A percentile compares a stretch with the other conserved stretches of the same genome.
Evolutionary conservation across 495 filamentous ascomycete species (phyloP).

Genomic region (Daldinia concentrica): DNA sequence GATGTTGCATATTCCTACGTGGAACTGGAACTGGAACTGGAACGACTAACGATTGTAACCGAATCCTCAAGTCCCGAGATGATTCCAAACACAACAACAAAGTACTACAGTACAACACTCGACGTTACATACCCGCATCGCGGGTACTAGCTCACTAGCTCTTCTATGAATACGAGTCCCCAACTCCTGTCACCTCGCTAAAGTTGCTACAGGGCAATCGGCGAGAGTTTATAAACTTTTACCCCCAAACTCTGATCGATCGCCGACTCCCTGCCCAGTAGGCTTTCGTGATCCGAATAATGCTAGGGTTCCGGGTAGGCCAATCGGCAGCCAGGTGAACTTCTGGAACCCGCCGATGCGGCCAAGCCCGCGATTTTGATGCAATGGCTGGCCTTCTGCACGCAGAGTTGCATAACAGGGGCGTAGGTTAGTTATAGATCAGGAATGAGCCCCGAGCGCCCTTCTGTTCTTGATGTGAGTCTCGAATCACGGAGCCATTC

Average conservation of each 20-base stretch:
- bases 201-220: constrained; percentile 20
- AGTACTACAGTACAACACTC: constrained; percentile 7
- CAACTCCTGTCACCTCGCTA: constrained; percentile 32
- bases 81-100: constrained; percentile 32
- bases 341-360: constrained; percentile 45
- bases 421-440: constrained; percentile 35
- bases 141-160: not conserved
- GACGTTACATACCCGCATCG: constrained; percentile 10
- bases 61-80: constrained; percentile 35
- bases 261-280: constrained; percentile 38
- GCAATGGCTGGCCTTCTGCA: constrained; percentile 33
- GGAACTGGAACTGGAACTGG: not conserved
- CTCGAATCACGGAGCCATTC: constrained; percentile 34
- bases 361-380: constrained; percentile 39
- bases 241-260: constrained; percentile 37
- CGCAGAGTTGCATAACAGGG: constrained; percentile 35
- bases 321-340: constrained; percentile 41
- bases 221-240: not conserved
- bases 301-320: constrained; percentile 27
- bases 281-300: constrained; percentile 27
- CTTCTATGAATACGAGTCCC: constrained; percentile 9
- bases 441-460: constrained; percentile 36
- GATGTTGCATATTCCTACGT: constrained; percentile 33
- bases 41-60: constrained; percentile 24
- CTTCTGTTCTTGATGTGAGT: constrained; percentile 14